These are phyloP conservation scores for Psidium friedrichsthalianum DNA, from an alignment of 345 rosid genomes.

Conservation along the genomic window DNA sequence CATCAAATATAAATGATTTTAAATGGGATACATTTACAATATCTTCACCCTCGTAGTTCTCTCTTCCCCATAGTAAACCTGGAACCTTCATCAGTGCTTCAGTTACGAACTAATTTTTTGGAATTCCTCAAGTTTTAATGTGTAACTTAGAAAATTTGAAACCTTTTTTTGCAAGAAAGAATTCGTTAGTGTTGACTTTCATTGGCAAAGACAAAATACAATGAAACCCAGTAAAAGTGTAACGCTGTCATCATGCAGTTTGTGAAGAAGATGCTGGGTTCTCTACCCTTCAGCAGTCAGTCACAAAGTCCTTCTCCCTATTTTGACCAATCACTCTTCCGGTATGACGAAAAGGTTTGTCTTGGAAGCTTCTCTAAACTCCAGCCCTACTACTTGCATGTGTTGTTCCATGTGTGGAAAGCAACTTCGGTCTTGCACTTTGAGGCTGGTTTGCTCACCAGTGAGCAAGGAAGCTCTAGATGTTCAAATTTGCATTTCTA, in stretches of 20 bases:
- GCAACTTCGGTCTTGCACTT: neutral
- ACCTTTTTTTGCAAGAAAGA: neutral
- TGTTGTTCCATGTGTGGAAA: neutral
- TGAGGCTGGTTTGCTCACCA: neutral
- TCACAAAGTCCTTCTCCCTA: slow-evolving; percentile 97
- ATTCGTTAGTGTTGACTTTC: neutral
- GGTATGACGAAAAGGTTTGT: slow-evolving; percentile 85
- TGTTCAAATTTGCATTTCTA: neutral
- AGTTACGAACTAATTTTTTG: neutral
- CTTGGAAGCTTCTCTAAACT: neutral
- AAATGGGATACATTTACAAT: neutral
- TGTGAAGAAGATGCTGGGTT: slow-evolving; percentile 77
- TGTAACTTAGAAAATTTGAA: slow-evolving; percentile 5
- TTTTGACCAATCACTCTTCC: slow-evolving; percentile 88
- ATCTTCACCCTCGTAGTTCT: neutral
- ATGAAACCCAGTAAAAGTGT: neutral
- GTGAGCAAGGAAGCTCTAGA: neutral
- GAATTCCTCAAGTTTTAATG: neutral
- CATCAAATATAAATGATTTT: neutral
- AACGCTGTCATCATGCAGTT: slow-evolving; percentile 35
- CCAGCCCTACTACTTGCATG: neutral
- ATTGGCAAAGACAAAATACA: neutral
- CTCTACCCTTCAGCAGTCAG: slow-evolving; percentile 80
- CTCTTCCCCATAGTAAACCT: neutral
- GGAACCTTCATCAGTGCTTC: neutral